A percentile compares a stretch with the other conserved stretches of the same genome.
Conservation (phyloP, 1,284 basidiomycete species). For the Rhodotorula sp. region DNA sequence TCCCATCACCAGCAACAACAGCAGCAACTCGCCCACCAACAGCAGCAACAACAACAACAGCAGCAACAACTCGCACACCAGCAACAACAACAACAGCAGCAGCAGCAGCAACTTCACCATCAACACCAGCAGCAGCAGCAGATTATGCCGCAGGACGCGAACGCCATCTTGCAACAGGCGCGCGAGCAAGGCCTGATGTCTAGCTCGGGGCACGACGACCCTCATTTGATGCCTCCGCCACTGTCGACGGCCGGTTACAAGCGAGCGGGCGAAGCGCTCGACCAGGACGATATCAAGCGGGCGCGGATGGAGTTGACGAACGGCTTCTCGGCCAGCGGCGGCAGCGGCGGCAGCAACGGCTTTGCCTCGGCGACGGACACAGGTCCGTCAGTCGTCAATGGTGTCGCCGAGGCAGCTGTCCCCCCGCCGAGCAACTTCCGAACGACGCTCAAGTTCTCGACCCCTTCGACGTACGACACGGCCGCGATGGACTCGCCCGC, state of each 20-base stretch:
- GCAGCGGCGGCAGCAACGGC: background rate
- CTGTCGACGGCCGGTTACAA: constrained; percentile 15
- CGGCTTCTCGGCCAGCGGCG: constrained; percentile 7
- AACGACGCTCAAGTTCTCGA: constrained; percentile 27
- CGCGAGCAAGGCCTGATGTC: constrained; percentile 80
- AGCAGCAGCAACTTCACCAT: background rate
- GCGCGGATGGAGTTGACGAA: constrained; percentile 18
- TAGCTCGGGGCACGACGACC: constrained; percentile 52
- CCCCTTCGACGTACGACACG: constrained; percentile 10
- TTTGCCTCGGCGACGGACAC: background rate
- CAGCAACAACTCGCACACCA: constrained; percentile 57
- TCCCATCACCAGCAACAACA: constrained; percentile 5
- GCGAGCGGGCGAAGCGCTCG: constrained; percentile 20
- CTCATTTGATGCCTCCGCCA: constrained; percentile 3
- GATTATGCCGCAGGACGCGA: constrained; percentile 58
- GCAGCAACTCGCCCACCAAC: constrained; percentile 1
- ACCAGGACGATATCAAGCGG: constrained; percentile 32
- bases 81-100: constrained; percentile 6
- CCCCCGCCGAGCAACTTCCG: constrained; percentile 23
- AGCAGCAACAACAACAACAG: background rate
- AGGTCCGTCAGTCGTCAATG: background rate
- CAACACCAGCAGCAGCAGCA: constrained; percentile 8
- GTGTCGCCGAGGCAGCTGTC: background rate
- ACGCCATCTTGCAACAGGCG: constrained; percentile 74
- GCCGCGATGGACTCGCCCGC: constrained; percentile 1